Percentiles rank a stretch among this genome's conserved stretches.
phyloP scores from a whole-genome alignment of 805 yeast species.

The Barnettozyma siamensis region DNA sequence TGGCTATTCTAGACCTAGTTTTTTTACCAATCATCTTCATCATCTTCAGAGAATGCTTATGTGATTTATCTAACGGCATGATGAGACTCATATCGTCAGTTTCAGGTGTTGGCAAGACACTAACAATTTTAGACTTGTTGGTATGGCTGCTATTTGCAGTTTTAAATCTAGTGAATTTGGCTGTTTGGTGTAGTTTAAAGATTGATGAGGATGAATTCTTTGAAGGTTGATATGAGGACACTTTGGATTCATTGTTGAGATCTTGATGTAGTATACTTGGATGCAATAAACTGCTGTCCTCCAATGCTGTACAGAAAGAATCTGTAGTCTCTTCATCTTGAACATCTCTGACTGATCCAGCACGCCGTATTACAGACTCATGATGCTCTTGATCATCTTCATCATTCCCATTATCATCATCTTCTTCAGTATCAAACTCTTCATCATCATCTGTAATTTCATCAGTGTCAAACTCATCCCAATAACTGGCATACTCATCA shows the following conservation, averaged over 20 bases:
- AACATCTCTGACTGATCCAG: no score
- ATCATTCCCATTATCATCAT: no score
- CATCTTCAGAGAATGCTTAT: slow-evolving; percentile 4
- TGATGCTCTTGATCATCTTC: no score
- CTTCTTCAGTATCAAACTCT: not conserved
- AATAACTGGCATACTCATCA: not conserved
- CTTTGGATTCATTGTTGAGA: not conserved
- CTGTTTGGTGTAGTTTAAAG: not conserved
- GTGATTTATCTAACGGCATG: slow-evolving; percentile 1
- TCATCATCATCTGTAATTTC: not conserved
- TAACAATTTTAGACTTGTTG: slow-evolving; percentile 2
- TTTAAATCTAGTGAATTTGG: not conserved
- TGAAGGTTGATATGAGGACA: not conserved
- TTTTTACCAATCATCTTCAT: slow-evolving; percentile 22
- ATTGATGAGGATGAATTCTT: no score
- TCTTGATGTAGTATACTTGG: not conserved
- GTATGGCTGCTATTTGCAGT: not conserved
- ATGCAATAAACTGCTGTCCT: not conserved
- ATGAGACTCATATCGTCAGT: not conserved
- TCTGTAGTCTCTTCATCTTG: not conserved
- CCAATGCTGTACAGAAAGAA: not conserved
- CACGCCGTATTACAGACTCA: no score
- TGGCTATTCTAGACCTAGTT: slow-evolving; percentile 15
- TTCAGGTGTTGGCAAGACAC: slow-evolving; percentile 6
- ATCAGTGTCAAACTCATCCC: not conserved